A percentile compares a stretch with the other conserved stretches of the same genome.
phyloP scores from a whole-genome alignment of 2,329 filamentous ascomycete genomes.

The Akanthomyces lecanii region DNA sequence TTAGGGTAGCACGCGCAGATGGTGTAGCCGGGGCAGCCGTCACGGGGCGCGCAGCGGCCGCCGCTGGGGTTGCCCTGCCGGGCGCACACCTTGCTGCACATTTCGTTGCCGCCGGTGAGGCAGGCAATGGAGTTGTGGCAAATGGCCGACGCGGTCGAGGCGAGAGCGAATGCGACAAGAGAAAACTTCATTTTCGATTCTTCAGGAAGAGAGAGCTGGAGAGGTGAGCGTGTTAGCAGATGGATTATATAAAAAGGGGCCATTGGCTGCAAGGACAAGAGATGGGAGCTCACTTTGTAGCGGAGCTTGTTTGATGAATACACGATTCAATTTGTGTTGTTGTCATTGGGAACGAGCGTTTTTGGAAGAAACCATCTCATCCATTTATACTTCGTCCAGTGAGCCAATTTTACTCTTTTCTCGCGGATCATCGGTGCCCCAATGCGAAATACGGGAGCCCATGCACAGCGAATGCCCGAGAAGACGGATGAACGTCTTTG shows the following conservation, averaged over 20 bases:
- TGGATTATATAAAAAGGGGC: background rate
- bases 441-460: background rate
- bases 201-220: background rate
- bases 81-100: background rate
- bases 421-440: background rate
- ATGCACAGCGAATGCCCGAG: too few relatives aligned
- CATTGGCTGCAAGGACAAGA: background rate
- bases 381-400: background rate
- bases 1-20: background rate
- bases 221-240: background rate
- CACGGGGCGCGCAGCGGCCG: background rate
- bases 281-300: background rate
- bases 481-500: background rate
- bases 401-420: background rate
- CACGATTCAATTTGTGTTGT: background rate
- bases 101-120: background rate
- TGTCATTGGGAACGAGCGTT: background rate
- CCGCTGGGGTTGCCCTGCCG: background rate
- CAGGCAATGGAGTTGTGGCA: background rate
- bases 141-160: background rate
- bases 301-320: too few relatives aligned
- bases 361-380: background rate
- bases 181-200: background rate
- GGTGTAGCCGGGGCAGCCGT: background rate
- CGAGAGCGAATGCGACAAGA: background rate